Conservation (phyloP, 2,329 filamentous ascomycete species). For the Aspergillus sp. region DNA sequence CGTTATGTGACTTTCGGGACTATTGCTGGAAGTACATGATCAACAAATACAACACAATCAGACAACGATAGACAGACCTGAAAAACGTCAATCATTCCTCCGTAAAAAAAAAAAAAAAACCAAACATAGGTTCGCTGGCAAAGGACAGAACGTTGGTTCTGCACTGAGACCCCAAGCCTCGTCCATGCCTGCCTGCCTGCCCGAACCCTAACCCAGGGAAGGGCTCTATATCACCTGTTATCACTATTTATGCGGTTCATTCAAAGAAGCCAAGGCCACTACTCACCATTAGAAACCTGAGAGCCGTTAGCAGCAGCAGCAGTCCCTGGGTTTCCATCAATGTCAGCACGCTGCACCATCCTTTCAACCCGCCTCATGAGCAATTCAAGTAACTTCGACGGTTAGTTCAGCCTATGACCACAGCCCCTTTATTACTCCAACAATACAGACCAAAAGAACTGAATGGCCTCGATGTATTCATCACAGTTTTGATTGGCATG, state of each 20-base stretch:
- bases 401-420: conserved; percentile 33
- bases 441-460: conserved; percentile 34
- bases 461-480: conserved; percentile 22
- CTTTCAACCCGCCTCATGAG: conserved; percentile 9
- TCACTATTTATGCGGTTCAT: not conserved
- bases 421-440: conserved; percentile 31
- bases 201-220: not conserved
- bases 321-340: not conserved
- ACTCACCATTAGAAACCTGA: not conserved
- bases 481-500: conserved; percentile 8
- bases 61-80: not conserved
- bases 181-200: not conserved
- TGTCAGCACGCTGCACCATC: not conserved
- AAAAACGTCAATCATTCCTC: conserved; percentile 50
- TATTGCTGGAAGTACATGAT: too few species aligned
- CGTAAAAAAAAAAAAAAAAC: not conserved
- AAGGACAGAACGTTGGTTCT: not conserved
- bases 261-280: not conserved
- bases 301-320: not conserved
- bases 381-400: conserved; percentile 28
- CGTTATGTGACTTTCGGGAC: too few species aligned
- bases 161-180: not conserved
- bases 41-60: too few species aligned
- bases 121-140: not conserved
- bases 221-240: not conserved